phyloP scores from a whole-genome alignment of 208 protist genomes.

The Blechomonas ayalai region DNA sequence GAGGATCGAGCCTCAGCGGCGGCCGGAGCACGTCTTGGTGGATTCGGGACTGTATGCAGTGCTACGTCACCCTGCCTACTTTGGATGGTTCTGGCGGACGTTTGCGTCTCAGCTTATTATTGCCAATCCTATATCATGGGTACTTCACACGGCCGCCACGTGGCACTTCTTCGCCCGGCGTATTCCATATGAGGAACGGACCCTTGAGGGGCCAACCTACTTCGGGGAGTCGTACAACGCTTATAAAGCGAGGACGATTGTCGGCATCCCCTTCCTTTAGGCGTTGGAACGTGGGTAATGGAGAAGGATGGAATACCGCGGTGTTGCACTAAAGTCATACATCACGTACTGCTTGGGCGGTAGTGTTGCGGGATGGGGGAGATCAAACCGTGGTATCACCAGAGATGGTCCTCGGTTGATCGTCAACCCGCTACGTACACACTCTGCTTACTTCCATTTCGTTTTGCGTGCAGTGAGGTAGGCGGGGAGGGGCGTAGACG shows the following conservation, averaged over 20 bases:
- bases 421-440: too few relatives aligned
- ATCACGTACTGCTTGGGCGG: too few relatives aligned
- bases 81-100: slow-evolving; percentile 95
- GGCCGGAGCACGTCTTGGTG: slow-evolving; percentile 81
- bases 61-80: slow-evolving; percentile 93
- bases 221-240: slow-evolving; percentile 86
- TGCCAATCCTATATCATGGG: slow-evolving; percentile 85
- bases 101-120: slow-evolving; percentile 89
- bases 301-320: too few relatives aligned
- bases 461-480: too few relatives aligned
- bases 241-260: slow-evolving; percentile 60
- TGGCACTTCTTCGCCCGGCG: slow-evolving; percentile 90
- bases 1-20: slow-evolving; percentile 55
- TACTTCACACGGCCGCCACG: slow-evolving; percentile 65
- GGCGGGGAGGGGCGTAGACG: too few relatives aligned
- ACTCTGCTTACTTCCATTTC: too few relatives aligned
- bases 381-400: too few relatives aligned
- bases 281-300: too few relatives aligned
- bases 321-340: too few relatives aligned
- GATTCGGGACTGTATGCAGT: slow-evolving; percentile 84
- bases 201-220: slow-evolving; percentile 58
- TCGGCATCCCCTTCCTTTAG: slow-evolving; percentile 91
- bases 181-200: slow-evolving; percentile 88
- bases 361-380: too few relatives aligned
- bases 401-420: too few relatives aligned